A percentile compares a stretch with the other conserved stretches of the same genome.
These are phyloP conservation scores for Anisodus acutangulus DNA, from an alignment of 257 asterid genomes.

Conservation along the genomic window DNA sequence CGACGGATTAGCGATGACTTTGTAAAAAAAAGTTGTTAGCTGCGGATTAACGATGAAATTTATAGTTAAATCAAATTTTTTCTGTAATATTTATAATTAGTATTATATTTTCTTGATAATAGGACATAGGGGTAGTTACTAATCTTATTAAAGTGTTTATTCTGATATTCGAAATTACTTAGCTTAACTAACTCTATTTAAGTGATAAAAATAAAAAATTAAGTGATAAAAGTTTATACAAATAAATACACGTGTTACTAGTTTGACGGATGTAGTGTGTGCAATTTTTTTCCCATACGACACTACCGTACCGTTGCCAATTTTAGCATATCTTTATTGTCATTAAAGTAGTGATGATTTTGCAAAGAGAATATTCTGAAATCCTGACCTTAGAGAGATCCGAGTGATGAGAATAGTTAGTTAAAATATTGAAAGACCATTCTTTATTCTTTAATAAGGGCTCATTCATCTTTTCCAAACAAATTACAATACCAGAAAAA, in stretches of 20 bases:
- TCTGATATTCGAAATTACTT: neutral
- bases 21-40: too few relatives aligned
- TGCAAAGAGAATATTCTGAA: slow-evolving; percentile 14
- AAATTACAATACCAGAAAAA: neutral
- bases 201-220: too few relatives aligned
- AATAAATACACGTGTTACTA: neutral
- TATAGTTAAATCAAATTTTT: too few relatives aligned
- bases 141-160: neutral
- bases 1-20: too few relatives aligned
- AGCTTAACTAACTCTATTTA: neutral
- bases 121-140: neutral
- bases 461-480: neutral
- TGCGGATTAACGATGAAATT: too few relatives aligned
- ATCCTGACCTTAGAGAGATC: too few relatives aligned
- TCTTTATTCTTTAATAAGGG: neutral
- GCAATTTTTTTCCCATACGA: neutral
- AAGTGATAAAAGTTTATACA: neutral
- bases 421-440: neutral
- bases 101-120: neutral
- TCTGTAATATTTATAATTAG: neutral
- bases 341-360: neutral
- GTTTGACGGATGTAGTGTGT: neutral
- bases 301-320: neutral
- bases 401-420: neutral
- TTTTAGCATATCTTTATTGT: neutral